phyloP scores from a whole-genome alignment of 2,329 filamentous ascomycete species.

The Purpureocillium takamizusanense region DNA sequence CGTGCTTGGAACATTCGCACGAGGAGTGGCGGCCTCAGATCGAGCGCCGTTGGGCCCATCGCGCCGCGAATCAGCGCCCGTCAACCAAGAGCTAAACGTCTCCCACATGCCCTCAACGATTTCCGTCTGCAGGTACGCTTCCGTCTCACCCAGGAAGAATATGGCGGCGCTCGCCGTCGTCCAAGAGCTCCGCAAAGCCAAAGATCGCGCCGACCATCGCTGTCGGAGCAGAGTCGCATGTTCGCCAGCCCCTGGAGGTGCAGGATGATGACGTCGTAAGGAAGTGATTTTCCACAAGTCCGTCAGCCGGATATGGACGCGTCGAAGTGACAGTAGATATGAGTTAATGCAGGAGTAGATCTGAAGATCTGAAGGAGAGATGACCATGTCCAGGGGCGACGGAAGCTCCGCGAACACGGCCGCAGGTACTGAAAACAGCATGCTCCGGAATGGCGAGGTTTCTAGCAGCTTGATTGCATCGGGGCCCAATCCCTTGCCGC shows the following conservation, averaged over 20 bases:
- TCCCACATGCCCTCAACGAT: slow-evolving; percentile 76
- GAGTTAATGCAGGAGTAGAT: slow-evolving; percentile 79
- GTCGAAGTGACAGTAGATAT: slow-evolving; percentile 76
- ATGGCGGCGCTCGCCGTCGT: slow-evolving; percentile 79
- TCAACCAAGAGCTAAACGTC: slow-evolving; percentile 69
- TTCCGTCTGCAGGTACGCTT: slow-evolving; percentile 83
- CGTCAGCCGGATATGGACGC: slow-evolving; percentile 76
- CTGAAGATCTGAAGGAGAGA: slow-evolving; percentile 65
- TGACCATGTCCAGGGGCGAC: slow-evolving; percentile 79
- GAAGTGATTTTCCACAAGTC: slow-evolving; percentile 80
- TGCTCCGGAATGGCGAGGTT: slow-evolving; percentile 61
- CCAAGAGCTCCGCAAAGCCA: slow-evolving; percentile 75
- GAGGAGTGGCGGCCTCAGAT: slow-evolving; percentile 15
- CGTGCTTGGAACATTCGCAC: slow-evolving; percentile 2
- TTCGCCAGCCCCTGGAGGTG: slow-evolving; percentile 53
- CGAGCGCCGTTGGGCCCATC: slow-evolving; percentile 9
- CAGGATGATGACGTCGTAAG: slow-evolving; percentile 67
- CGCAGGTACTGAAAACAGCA: slow-evolving; percentile 67
- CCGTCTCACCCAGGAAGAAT: slow-evolving; percentile 82
- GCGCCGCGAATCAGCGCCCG: slow-evolving; percentile 28
- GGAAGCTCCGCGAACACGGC: slow-evolving; percentile 64
- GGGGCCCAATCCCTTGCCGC: slow-evolving; percentile 24
- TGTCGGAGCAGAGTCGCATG: slow-evolving; percentile 53
- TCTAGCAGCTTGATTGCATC: slow-evolving; percentile 26
- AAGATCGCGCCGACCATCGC: slow-evolving; percentile 53